These are phyloP conservation scores for Venturia asperata DNA, from an alignment of 2,329 filamentous ascomycete genomes.

Conservation along the genomic window DNA sequence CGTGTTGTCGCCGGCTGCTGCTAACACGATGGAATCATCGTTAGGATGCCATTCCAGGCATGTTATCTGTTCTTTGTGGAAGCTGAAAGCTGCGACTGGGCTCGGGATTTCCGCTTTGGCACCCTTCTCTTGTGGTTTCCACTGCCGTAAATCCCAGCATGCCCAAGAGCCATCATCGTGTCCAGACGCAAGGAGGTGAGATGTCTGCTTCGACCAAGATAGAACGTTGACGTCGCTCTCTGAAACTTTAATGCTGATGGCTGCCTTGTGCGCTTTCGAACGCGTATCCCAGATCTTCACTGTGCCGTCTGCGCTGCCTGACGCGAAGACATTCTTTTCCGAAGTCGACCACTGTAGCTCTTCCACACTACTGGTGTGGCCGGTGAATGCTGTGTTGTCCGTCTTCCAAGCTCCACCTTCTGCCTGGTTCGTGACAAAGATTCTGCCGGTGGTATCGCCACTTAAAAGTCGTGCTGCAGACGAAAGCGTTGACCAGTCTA, in stretches of 20 bases:
- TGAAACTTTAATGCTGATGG: conserved; percentile 78
- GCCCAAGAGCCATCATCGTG: conserved; percentile 91
- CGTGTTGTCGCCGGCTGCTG: conserved; percentile 88
- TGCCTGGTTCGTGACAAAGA: conserved; percentile 79
- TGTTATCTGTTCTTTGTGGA: conserved; percentile 95
- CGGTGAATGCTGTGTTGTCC: conserved; percentile 73
- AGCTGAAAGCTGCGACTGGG: conserved; percentile 87
- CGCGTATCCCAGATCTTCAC: conserved; percentile 94
- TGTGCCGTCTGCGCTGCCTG: conserved; percentile 86
- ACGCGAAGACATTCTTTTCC: conserved; percentile 89
- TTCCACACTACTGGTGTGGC: conserved; percentile 80
- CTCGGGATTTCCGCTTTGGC: conserved; percentile 48
- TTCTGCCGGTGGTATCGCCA: conserved; percentile 82
- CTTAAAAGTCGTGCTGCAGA: conserved; percentile 80
- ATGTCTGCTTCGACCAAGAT: conserved; percentile 85
- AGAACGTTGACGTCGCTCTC: conserved; percentile 89
- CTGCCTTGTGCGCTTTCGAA: conserved; percentile 81
- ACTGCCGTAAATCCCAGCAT: conserved; percentile 93
- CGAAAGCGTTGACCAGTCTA: conserved; percentile 89
- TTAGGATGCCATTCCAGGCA: conserved; percentile 96
- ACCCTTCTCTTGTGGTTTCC: conserved; percentile 61
- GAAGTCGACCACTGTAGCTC: conserved; percentile 95
- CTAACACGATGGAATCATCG: conserved; percentile 90
- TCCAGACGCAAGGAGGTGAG: conserved; percentile 83
- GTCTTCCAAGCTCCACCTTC: conserved; percentile 86